Evolutionary conservation across 2,329 filamentous ascomycete species (phyloP).

Genomic region (Grosmannia penicillata): DNA sequence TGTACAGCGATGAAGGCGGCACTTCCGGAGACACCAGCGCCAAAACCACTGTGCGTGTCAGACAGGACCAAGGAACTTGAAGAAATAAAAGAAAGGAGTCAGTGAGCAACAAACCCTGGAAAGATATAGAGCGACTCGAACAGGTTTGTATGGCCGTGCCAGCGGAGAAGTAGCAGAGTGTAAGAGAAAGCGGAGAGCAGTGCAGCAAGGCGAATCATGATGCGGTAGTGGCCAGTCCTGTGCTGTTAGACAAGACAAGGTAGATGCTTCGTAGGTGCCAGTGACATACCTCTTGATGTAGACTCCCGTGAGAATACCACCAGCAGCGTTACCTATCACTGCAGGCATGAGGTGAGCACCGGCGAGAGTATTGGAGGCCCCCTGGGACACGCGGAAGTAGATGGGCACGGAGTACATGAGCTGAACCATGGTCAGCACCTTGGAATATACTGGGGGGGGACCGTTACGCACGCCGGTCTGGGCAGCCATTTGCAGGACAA

Average conservation of each 20-base stretch:
- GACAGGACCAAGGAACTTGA: too few relatives aligned
- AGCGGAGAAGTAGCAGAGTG: constrained; percentile 35
- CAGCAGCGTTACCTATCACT: constrained; percentile 50
- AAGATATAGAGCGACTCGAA: constrained; percentile 44
- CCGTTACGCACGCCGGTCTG: too few relatives aligned
- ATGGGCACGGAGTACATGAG: constrained; percentile 53
- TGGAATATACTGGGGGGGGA: constrained; percentile 26
- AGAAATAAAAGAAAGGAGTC: not conserved
- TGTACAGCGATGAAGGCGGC: constrained; percentile 28
- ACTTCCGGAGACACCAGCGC: constrained; percentile 24
- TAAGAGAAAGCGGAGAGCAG: constrained; percentile 35
- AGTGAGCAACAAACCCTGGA: constrained; percentile 24
- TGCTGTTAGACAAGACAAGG: constrained; percentile 8
- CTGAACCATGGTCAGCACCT: constrained; percentile 12
- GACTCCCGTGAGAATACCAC: constrained; percentile 43
- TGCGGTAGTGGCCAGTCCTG: constrained; percentile 45
- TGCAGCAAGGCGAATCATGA: constrained; percentile 33
- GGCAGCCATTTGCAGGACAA: constrained; percentile 35
- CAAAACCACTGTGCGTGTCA: constrained; percentile 21
- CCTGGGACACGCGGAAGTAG: constrained; percentile 52
- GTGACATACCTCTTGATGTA: constrained; percentile 29
- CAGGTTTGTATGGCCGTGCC: constrained; percentile 43
- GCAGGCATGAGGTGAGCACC: constrained; percentile 50
- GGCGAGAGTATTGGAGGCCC: constrained; percentile 41
- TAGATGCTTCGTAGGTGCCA: too few relatives aligned